Evolutionary conservation across 768 basidiomycete genomes (phyloP).

Genomic region (Psilocybe tampanensis): DNA sequence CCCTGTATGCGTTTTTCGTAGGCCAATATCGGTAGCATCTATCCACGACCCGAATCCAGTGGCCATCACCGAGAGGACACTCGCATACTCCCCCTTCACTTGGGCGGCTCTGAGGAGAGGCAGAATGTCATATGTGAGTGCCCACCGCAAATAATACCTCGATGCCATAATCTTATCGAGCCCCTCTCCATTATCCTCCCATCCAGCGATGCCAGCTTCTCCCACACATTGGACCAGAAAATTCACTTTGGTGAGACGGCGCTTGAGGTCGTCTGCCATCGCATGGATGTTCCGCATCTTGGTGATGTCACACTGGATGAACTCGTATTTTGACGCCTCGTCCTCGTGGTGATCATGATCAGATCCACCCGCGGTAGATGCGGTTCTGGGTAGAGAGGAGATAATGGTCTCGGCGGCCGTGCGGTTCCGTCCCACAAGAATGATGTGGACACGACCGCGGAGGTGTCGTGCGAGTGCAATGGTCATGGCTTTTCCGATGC

Average conservation of each 20-base stretch:
- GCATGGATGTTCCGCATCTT: slow-evolving; percentile 40
- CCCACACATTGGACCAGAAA: slow-evolving; percentile 43
- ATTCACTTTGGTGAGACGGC: slow-evolving; percentile 39
- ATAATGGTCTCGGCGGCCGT: slow-evolving; percentile 39
- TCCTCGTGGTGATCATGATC: background rate
- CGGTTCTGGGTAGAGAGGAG: slow-evolving; percentile 23
- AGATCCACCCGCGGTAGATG: background rate
- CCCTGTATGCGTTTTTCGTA: slow-evolving; percentile 35
- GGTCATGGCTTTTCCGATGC: slow-evolving; percentile 38
- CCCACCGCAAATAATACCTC: slow-evolving; percentile 42
- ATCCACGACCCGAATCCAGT: slow-evolving; percentile 29
- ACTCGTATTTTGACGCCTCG: slow-evolving; percentile 28
- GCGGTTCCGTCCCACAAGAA: slow-evolving; percentile 42
- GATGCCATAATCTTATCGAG: slow-evolving; percentile 41
- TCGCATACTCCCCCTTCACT: slow-evolving; percentile 37
- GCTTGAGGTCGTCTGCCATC: slow-evolving; percentile 29
- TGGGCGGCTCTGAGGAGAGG: slow-evolving; percentile 38
- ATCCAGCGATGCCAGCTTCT: slow-evolving; percentile 28
- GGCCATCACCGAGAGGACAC: slow-evolving; percentile 38
- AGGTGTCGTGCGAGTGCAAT: slow-evolving; percentile 37
- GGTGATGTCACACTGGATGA: slow-evolving; percentile 41
- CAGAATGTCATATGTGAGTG: slow-evolving; percentile 39
- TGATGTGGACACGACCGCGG: slow-evolving; percentile 43
- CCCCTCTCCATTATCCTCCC: slow-evolving; percentile 43
- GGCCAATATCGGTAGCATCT: slow-evolving; percentile 39